phyloP scores from a whole-genome alignment of 805 yeast genomes.

The Candida silvatica region DNA sequence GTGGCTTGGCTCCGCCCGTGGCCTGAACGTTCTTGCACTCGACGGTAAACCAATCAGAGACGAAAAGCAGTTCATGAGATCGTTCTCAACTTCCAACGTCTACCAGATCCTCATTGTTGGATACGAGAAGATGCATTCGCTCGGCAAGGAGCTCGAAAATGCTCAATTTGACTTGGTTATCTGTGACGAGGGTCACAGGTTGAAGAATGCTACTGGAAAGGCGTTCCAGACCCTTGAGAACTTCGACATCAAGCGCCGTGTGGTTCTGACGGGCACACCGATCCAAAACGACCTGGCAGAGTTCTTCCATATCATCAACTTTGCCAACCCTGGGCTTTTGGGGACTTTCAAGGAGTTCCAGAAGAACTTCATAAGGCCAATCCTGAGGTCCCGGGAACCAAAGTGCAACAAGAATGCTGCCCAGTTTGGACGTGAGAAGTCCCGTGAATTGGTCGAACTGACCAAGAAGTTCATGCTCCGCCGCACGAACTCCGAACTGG shows the following conservation, averaged over 20 bases:
- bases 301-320: constrained; percentile 72
- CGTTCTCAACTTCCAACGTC: constrained; percentile 58
- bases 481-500: constrained; percentile 51
- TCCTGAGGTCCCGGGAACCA: constrained; percentile 59
- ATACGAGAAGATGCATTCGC: constrained; percentile 67
- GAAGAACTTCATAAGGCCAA: constrained; percentile 59
- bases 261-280: constrained; percentile 56
- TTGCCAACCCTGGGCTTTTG: constrained; percentile 75
- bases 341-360: constrained; percentile 55
- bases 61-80: constrained; percentile 48
- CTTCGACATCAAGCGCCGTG: constrained; percentile 44
- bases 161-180: constrained; percentile 58
- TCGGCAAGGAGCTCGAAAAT: constrained; percentile 38
- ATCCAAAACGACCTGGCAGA: constrained; percentile 88
- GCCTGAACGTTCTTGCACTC: constrained; percentile 55
- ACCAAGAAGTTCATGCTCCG: constrained; percentile 67
- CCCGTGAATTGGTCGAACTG: constrained; percentile 53
- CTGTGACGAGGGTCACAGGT: constrained; percentile 94
- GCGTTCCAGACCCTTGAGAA: constrained; percentile 53
- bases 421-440: constrained; percentile 49
- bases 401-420: constrained; percentile 38
- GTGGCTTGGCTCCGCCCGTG: constrained; percentile 57
- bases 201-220: constrained; percentile 70
- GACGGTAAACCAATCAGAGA: constrained; percentile 36
- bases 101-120: constrained; percentile 82